phyloP scores from a whole-genome alignment of 1,284 basidiomycete species.

The Ustilago lituana region DNA sequence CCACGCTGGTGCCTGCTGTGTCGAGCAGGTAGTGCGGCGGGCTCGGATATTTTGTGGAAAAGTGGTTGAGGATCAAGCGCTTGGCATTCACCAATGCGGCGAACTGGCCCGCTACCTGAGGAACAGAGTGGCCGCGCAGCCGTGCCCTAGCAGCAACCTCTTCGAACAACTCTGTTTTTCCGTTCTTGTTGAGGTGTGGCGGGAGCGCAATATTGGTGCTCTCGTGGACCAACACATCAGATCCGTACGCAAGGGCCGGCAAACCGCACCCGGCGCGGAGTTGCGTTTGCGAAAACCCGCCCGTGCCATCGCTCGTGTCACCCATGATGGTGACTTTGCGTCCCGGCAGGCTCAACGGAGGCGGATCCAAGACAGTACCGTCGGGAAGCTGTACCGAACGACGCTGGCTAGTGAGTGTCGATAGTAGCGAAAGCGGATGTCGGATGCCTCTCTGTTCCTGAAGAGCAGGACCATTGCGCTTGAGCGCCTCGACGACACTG shows the following conservation, averaged over 20 bases:
- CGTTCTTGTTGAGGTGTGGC: conserved; percentile 33
- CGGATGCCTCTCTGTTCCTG: conserved; percentile 51
- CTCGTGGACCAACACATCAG: conserved; percentile 64
- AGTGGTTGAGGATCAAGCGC: conserved; percentile 62
- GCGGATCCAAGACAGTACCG: conserved; percentile 55
- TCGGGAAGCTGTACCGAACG: conserved; percentile 56
- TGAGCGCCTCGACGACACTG: conserved; percentile 42
- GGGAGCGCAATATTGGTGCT: conserved; percentile 63
- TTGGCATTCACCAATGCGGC: conserved; percentile 52
- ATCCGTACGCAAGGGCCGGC: conserved; percentile 31
- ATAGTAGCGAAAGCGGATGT: conserved; percentile 58
- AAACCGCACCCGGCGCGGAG: conserved; percentile 20
- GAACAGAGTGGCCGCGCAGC: conserved; percentile 60
- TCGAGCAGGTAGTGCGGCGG: conserved; percentile 44
- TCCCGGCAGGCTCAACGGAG: conserved; percentile 54
- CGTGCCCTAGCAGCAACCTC: conserved; percentile 47
- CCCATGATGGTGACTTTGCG: conserved; percentile 63
- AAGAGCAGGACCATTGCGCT: conserved; percentile 53
- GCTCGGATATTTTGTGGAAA: conserved; percentile 56
- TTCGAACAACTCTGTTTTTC: conserved; percentile 39
- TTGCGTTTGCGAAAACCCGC: conserved; percentile 30
- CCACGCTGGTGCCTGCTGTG: conserved; percentile 13
- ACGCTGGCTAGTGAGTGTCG: conserved; percentile 43
- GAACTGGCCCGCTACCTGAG: conserved; percentile 60
- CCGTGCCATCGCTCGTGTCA: conserved; percentile 63